Percentiles rank a stretch among this genome's conserved stretches.
These are phyloP conservation scores for Rhizopogon salebrosus DNA, from an alignment of 768 basidiomycete genomes.

Conservation along the genomic window DNA sequence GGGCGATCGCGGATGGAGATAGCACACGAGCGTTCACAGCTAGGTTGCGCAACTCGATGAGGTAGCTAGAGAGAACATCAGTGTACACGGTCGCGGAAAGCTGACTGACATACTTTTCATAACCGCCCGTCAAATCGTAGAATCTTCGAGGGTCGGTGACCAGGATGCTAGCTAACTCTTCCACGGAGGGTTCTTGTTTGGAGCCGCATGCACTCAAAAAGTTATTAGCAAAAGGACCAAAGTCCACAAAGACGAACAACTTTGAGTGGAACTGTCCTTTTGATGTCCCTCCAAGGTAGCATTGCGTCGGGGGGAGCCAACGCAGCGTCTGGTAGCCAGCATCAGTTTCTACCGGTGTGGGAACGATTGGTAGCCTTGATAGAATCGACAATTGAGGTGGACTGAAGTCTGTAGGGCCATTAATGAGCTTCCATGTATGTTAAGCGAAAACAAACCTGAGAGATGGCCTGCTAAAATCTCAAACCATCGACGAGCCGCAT, in stretches of 20 bases:
- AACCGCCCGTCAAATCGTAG: slow-evolving; percentile 64
- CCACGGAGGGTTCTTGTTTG: slow-evolving; percentile 78
- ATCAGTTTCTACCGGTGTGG: slow-evolving; percentile 34
- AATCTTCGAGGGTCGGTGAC: slow-evolving; percentile 67
- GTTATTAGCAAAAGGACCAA: slow-evolving; percentile 73
- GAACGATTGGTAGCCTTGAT: slow-evolving; percentile 62
- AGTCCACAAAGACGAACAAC: slow-evolving; percentile 85
- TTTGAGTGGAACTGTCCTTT: slow-evolving; percentile 66
- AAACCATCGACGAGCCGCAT: slow-evolving; percentile 62
- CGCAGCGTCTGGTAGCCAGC: slow-evolving; percentile 26
- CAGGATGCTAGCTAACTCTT: slow-evolving; percentile 71
- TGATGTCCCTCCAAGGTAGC: slow-evolving; percentile 56
- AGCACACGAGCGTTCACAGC: slow-evolving; percentile 65
- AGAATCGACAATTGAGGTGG: slow-evolving; percentile 50
- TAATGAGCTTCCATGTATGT: background rate
- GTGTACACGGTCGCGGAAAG: background rate
- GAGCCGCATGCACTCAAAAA: slow-evolving; percentile 89
- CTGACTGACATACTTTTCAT: slow-evolving; percentile 50
- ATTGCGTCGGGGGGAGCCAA: slow-evolving; percentile 58
- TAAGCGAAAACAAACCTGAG: slow-evolving; percentile 38
- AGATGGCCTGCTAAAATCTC: slow-evolving; percentile 59
- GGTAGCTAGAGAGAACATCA: slow-evolving; percentile 47
- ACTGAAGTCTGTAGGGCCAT: slow-evolving; percentile 47
- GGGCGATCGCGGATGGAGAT: slow-evolving; percentile 40
- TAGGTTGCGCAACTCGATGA: slow-evolving; percentile 78